A percentile compares a stretch with the other conserved stretches of the same genome.
These are phyloP conservation scores for Nigrospora oryzae DNA, from an alignment of 2,329 filamentous ascomycete genomes.

Conservation along the genomic window DNA sequence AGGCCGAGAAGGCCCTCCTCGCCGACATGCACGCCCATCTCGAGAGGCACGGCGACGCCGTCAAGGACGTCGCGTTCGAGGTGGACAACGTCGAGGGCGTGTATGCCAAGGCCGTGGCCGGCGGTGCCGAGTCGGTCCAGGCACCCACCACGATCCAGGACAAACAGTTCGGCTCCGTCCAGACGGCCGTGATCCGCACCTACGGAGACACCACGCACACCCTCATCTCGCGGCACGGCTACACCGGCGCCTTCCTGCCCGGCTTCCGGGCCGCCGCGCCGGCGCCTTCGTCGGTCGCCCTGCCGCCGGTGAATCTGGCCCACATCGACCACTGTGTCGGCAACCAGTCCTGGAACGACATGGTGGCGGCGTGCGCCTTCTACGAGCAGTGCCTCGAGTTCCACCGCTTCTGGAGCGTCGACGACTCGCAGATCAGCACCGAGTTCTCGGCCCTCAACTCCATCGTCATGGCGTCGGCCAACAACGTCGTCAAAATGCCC, in stretches of 20 bases:
- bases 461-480: conserved; percentile 82
- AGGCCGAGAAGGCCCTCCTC: conserved; percentile 57
- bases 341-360: conserved; percentile 92
- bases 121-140: conserved; percentile 54
- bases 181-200: conserved; percentile 74
- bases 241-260: conserved; percentile 73
- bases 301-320: conserved; percentile 59
- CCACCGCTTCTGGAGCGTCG: conserved; percentile 96
- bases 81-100: conserved; percentile 82
- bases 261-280: conserved; percentile 57
- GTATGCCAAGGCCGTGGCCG: conserved; percentile 62
- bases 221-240: conserved; percentile 64
- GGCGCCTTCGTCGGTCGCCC: conserved; percentile 25
- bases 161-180: conserved; percentile 56
- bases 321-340: conserved; percentile 95
- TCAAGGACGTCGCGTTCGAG: conserved; percentile 92
- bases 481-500: conserved; percentile 87
- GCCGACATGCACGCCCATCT: conserved; percentile 74
- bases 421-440: conserved; percentile 86
- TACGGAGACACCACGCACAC: conserved; percentile 97
- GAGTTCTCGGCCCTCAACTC: conserved; percentile 84
- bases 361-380: conserved; percentile 58
- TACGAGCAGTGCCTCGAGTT: conserved; percentile 88
- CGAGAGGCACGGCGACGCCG: conserved; percentile 82
- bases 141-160: conserved; percentile 47